phyloP scores from a whole-genome alignment of 768 basidiomycete genomes.

The Candolleomyces eurysporus region DNA sequence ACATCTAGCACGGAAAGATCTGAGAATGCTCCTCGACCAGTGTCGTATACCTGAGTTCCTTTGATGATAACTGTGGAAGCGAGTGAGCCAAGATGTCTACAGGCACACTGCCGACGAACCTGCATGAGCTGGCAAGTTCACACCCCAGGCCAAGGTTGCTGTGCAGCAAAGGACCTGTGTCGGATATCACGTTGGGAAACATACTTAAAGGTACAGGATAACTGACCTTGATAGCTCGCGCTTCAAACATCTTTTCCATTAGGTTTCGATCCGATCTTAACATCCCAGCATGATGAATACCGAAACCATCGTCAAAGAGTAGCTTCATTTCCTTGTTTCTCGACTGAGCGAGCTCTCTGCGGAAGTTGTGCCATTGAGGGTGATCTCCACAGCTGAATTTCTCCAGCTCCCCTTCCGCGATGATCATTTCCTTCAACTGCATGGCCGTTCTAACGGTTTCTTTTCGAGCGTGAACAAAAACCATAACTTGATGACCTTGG shows the following conservation, averaged over 20 bases:
- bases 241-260: constrained; percentile 93
- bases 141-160: constrained; percentile 98
- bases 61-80: constrained; percentile 78
- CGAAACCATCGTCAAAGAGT: constrained; percentile 89
- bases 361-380: constrained; percentile 73
- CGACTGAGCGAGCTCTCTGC: constrained; percentile 74
- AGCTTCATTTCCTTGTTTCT: constrained; percentile 96
- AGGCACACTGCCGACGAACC: constrained; percentile 39
- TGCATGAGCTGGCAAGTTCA: constrained; percentile 97
- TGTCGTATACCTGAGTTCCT: constrained; percentile 96
- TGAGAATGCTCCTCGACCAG: constrained; percentile 82
- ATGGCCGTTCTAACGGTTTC: constrained; percentile 94
- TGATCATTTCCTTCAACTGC: constrained; percentile 73
- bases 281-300: constrained; percentile 99
- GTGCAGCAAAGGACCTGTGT: constrained; percentile 93
- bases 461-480: constrained; percentile 97
- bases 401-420: constrained; percentile 66
- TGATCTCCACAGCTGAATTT: constrained; percentile 83
- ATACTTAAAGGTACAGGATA: background rate
- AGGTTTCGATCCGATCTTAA: constrained; percentile 89
- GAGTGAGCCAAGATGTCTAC: constrained; percentile 4
- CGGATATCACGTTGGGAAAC: no score
- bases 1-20: constrained; percentile 95
- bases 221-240: constrained; percentile 82
- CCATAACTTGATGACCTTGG: constrained; percentile 98